A percentile compares a stretch with the other conserved stretches of the same genome.
phyloP scores from a whole-genome alignment of 2,329 filamentous ascomycete species.

The Cladosporium sp. region DNA sequence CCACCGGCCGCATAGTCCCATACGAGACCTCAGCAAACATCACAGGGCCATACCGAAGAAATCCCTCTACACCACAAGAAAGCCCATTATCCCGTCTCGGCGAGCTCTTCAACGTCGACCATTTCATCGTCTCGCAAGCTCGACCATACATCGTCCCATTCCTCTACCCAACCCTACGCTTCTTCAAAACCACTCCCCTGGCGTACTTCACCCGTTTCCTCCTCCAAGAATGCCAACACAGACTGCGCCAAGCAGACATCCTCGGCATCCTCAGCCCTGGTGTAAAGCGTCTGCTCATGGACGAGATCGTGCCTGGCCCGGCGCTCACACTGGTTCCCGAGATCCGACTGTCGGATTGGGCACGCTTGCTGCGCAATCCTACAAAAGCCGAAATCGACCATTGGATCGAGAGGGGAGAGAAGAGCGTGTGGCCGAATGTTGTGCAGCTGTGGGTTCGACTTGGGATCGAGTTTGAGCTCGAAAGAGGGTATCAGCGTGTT shows the following conservation, averaged over 20 bases:
- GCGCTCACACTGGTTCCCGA: conserved; percentile 80
- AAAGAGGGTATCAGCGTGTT: conserved; percentile 77
- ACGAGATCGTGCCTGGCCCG: conserved; percentile 71
- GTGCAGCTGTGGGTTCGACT: conserved; percentile 77
- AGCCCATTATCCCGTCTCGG: conserved; percentile 66
- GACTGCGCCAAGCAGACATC: conserved; percentile 74
- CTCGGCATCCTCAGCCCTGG: conserved; percentile 45
- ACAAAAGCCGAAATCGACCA: conserved; percentile 71
- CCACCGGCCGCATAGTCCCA: conserved; percentile 65
- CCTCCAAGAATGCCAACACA: conserved; percentile 73
- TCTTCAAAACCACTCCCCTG: neutral
- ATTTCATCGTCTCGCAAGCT: conserved; percentile 91
- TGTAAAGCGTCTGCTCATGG: conserved; percentile 25
- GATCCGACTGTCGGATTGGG: conserved; percentile 67
- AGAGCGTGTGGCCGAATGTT: conserved; percentile 86
- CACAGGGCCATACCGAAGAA: neutral
- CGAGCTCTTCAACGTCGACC: conserved; percentile 87
- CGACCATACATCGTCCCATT: conserved; percentile 81
- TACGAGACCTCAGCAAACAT: conserved; percentile 40
- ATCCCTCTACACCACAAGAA: neutral
- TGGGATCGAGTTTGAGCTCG: conserved; percentile 81
- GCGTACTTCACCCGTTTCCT: conserved; percentile 56
- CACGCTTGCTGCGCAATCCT: conserved; percentile 76
- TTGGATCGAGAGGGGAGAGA: conserved; percentile 81
- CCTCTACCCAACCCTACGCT: conserved; percentile 3